A percentile compares a stretch with the other conserved stretches of the same genome.
These are phyloP conservation scores for Pyrus hybrid DNA, from an alignment of 331 rosid genomes.

Conservation along the genomic window DNA sequence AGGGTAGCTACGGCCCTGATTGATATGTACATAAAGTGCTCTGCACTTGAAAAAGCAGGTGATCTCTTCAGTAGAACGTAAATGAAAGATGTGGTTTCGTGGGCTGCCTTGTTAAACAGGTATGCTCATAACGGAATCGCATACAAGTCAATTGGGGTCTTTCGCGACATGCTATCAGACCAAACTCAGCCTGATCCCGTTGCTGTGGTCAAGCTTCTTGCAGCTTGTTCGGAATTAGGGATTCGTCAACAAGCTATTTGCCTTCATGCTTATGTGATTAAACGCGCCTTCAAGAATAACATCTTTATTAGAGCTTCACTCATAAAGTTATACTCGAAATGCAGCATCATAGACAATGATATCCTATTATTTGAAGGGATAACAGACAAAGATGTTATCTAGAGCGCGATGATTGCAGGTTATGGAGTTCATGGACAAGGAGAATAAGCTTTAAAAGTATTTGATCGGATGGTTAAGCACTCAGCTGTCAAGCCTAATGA, in stretches of 20 bases:
- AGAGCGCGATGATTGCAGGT: constrained; percentile 81
- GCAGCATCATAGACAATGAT: constrained; percentile 49
- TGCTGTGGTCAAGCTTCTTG: constrained; percentile 64
- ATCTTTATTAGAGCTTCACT: constrained; percentile 59
- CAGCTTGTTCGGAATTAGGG: constrained; percentile 55
- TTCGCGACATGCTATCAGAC: constrained; percentile 40
- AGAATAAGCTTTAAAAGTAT: constrained; percentile 37
- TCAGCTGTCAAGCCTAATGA: constrained; percentile 45
- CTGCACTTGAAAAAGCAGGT: constrained; percentile 40
- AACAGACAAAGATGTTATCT: constrained; percentile 49
- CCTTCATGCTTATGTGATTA: constrained; percentile 45
- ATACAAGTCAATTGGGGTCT: constrained; percentile 42
- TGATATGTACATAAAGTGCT: constrained; percentile 73
- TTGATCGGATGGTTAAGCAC: constrained; percentile 39
- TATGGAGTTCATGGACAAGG: constrained; percentile 73
- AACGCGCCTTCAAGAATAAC: constrained; percentile 32
- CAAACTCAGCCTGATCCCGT: constrained; percentile 56
- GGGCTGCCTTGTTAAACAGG: constrained; percentile 63
- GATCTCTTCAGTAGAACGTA: constrained; percentile 53
- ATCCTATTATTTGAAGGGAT: constrained; percentile 43
- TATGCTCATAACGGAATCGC: constrained; percentile 59
- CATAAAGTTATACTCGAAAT: constrained; percentile 66
- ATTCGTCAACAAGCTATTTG: constrained; percentile 59
- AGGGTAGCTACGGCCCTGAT: constrained; percentile 56
- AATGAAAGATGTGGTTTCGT: constrained; percentile 63